Conservation (phyloP, 495 filamentous ascomycete genomes). For the Penicillium waksmanii region DNA sequence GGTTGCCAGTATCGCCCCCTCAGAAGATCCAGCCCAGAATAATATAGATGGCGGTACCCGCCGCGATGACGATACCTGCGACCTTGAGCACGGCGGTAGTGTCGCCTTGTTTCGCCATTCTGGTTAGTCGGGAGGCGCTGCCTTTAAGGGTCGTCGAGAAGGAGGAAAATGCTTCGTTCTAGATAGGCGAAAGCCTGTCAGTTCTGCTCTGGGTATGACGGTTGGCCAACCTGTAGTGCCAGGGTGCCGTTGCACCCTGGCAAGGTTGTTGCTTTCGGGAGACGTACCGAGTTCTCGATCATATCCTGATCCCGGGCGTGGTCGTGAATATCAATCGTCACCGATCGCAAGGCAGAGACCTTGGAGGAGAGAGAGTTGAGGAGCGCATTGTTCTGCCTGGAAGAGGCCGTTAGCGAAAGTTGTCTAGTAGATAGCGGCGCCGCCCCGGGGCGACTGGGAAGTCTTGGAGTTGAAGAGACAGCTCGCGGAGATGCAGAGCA, state of each 20-base stretch:
- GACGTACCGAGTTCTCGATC: conserved; percentile 80
- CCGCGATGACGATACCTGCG: conserved; percentile 78
- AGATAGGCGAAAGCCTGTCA: not conserved
- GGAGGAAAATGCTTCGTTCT: conserved; percentile 68
- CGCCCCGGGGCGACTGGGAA: not conserved
- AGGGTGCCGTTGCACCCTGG: not conserved
- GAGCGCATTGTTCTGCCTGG: conserved; percentile 91
- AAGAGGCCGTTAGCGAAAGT: conserved; percentile 12
- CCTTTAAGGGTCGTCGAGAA: conserved; percentile 69
- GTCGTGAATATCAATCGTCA: conserved; percentile 99
- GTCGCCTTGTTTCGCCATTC: conserved; percentile 89
- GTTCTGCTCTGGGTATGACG: not conserved
- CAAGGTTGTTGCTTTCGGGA: conserved; percentile 4
- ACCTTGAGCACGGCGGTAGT: conserved; percentile 89
- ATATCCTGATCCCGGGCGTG: conserved; percentile 84
- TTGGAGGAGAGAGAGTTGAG: conserved; percentile 88
- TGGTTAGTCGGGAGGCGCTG: conserved; percentile 81
- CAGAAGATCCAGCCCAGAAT: conserved; percentile 68
- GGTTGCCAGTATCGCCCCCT: not conserved
- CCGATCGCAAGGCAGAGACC: conserved; percentile 85
- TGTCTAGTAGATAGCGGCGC: not conserved
- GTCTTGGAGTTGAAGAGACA: not conserved
- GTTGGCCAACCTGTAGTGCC: not conserved
- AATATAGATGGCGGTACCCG: conserved; percentile 75
- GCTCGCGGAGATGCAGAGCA: not conserved